Evolutionary conservation across 2,329 filamentous ascomycete genomes (phyloP).

Genomic region (Aspergillus felis): DNA sequence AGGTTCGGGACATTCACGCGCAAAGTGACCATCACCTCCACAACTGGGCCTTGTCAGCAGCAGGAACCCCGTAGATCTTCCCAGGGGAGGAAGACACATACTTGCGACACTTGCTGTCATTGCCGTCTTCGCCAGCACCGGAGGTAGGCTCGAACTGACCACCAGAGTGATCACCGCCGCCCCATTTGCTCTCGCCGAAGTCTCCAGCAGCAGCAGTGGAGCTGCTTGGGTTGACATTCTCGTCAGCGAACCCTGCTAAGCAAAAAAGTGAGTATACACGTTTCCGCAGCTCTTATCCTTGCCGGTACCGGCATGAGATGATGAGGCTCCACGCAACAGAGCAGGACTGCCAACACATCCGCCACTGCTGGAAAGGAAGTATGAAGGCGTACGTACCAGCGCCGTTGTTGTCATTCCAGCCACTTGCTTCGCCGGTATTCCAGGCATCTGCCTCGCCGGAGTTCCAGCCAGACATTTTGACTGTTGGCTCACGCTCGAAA

Average conservation of each 20-base stretch:
- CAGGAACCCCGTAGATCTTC: background rate
- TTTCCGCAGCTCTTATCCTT: background rate
- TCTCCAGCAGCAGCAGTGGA: slow-evolving; percentile 1
- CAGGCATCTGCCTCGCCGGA: slow-evolving; percentile 2
- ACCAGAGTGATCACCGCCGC: background rate
- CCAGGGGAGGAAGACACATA: slow-evolving; percentile 19
- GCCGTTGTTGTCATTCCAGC: background rate
- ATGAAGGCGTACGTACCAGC: background rate
- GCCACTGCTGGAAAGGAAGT: background rate
- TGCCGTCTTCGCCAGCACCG: slow-evolving; percentile 1
- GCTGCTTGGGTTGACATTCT: slow-evolving; percentile 12
- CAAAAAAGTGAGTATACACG: background rate
- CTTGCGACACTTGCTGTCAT: slow-evolving; percentile 34
- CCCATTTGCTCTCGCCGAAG: background rate
- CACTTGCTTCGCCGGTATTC: background rate
- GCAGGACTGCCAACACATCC: background rate
- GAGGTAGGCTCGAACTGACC: slow-evolving; percentile 3
- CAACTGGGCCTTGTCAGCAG: slow-evolving; percentile 26
- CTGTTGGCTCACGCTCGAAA: background rate
- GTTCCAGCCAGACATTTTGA: slow-evolving; percentile 5
- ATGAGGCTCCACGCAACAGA: background rate
- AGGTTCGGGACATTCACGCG: slow-evolving; percentile 43
- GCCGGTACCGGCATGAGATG: background rate
- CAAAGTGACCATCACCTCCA: slow-evolving; percentile 35
- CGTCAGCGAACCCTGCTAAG: slow-evolving; percentile 8